Evolutionary conservation across 345 rosid species (phyloP).

Genomic region (Microthlaspi erraticum): DNA sequence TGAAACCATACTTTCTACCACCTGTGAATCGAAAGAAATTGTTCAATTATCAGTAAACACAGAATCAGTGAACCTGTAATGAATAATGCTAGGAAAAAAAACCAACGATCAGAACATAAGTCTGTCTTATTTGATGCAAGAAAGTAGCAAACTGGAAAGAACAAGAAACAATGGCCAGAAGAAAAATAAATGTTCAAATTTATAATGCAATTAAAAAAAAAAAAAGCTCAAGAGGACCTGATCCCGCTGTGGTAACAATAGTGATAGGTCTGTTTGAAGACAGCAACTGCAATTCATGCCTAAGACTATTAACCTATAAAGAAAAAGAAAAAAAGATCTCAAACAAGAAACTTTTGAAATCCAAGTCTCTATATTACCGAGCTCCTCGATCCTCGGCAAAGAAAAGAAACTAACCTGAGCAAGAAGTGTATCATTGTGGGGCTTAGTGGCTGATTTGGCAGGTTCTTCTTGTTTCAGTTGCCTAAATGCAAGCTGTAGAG

Average conservation of each 20-base stretch:
- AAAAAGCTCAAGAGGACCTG: conserved; percentile 56
- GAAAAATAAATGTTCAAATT: background rate
- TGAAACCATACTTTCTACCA: conserved; percentile 40
- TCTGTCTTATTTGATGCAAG: background rate
- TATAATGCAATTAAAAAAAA: background rate
- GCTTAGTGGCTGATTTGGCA: conserved; percentile 56
- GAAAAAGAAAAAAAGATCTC: conserved; percentile 16
- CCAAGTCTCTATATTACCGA: background rate
- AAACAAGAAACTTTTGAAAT: background rate
- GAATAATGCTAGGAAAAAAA: conserved; percentile 8
- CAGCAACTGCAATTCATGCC: conserved; percentile 68
- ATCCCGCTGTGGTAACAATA: conserved; percentile 68
- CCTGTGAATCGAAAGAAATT: conserved; percentile 21
- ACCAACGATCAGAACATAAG: background rate
- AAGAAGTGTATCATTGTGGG: conserved; percentile 62
- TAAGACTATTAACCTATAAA: conserved; percentile 68
- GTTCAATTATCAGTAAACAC: conserved; percentile 12
- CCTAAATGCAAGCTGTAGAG: conserved; percentile 59
- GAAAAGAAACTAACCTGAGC: conserved; percentile 68
- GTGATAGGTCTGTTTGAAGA: conserved; percentile 67
- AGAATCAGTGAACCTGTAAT: background rate
- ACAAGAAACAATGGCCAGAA: conserved; percentile 13
- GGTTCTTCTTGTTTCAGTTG: conserved; percentile 63
- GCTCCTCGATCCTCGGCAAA: background rate
- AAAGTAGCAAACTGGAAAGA: background rate